These are phyloP conservation scores for Yamadazyma siamensis DNA, from an alignment of 1,139 yeast species.

Conservation along the genomic window DNA sequence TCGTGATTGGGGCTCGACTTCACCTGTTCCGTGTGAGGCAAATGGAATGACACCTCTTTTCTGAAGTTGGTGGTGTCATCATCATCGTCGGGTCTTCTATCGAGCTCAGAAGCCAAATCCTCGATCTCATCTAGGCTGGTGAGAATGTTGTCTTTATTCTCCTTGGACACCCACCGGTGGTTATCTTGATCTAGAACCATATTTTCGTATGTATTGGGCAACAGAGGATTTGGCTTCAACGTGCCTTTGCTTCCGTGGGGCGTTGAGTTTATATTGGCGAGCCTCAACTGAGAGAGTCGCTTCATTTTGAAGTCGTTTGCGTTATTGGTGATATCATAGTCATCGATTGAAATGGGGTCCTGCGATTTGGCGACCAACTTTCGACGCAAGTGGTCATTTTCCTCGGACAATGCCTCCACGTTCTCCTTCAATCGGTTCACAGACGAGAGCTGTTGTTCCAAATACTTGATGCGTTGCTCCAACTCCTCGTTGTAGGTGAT, in stretches of 20 bases:
- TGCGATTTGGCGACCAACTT: conserved; percentile 3
- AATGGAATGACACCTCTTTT: conserved; percentile 42
- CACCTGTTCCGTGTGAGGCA: conserved; percentile 26
- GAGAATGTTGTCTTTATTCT: conserved; percentile 25
- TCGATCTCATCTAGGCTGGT: conserved; percentile 44
- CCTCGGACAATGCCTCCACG: conserved; percentile 12
- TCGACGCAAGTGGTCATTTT: conserved; percentile 11
- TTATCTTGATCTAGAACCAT: conserved; percentile 39
- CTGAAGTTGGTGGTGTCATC: conserved; percentile 14
- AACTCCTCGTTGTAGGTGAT: conserved; percentile 3
- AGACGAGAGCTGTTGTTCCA: conserved; percentile 11
- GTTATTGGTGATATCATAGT: conserved; percentile 20
- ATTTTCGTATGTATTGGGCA: conserved; percentile 37
- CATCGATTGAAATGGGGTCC: conserved; percentile 20
- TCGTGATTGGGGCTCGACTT: conserved; percentile 15
- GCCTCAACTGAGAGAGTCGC: conserved; percentile 34
- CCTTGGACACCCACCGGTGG: conserved; percentile 32
- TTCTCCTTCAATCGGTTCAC: conserved; percentile 9
- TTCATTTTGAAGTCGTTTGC: conserved; percentile 32
- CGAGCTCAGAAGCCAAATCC: conserved; percentile 28
- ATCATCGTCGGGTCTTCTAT: conserved; percentile 9
- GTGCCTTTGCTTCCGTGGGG: conserved; percentile 18
- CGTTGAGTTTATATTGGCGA: conserved; percentile 13
- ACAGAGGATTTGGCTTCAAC: conserved; percentile 30
- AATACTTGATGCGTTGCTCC: conserved; percentile 9